Evolutionary conservation across 257 asterid genomes (phyloP).

Genomic region (Solanum etuberosum): DNA sequence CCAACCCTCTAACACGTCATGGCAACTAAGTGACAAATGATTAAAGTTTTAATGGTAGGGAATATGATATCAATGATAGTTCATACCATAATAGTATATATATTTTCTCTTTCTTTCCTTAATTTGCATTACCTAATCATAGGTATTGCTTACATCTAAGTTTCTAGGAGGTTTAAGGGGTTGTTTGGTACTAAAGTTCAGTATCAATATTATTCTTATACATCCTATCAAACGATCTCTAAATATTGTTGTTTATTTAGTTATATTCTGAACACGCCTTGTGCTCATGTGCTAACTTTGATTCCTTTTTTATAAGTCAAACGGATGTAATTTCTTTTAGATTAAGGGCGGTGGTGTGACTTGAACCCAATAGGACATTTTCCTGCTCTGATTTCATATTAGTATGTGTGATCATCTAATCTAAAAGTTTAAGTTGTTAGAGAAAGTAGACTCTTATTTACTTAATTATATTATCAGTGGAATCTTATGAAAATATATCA

Average conservation of each 20-base stretch:
- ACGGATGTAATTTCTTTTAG: not conserved
- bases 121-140: not conserved
- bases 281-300: not conserved
- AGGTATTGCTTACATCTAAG: not conserved
- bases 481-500: not conserved
- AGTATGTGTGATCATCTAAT: not conserved
- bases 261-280: not conserved
- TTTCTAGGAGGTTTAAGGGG: not conserved
- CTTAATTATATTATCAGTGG: not conserved
- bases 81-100: not conserved
- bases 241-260: not conserved
- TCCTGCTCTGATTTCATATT: not conserved
- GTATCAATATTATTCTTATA: not conserved
- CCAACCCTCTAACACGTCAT: not conserved
- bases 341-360: not conserved
- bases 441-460: not conserved
- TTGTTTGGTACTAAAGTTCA: not conserved
- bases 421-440: not conserved
- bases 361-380: not conserved
- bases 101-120: not conserved
- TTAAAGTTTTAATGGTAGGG: not conserved
- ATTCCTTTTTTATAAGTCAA: not conserved
- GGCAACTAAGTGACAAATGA: not conserved
- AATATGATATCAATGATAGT: not conserved
- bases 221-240: not conserved